Conservation (phyloP, 2,329 filamentous ascomycete species). For the Trichoderma citrinoviride region DNA sequence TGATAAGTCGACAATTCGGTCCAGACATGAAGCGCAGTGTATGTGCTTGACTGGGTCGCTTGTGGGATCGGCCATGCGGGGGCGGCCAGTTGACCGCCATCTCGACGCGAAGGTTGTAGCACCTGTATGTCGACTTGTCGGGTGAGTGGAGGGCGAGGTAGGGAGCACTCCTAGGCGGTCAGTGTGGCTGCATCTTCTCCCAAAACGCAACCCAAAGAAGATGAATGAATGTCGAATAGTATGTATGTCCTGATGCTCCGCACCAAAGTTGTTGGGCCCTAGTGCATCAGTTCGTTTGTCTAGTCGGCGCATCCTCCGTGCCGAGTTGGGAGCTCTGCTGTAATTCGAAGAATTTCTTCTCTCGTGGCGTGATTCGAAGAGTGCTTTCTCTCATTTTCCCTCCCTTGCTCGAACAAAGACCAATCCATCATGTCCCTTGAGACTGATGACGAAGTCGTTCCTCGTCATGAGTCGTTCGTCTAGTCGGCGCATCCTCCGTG, state of each 20-base stretch:
- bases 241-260: conserved; percentile 4
- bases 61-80: conserved; percentile 12
- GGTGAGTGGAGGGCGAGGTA: conserved; percentile 5
- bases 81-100: conserved; percentile 17
- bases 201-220: not conserved
- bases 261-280: conserved; percentile 27
- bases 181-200: conserved; percentile 10
- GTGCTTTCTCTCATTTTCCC: not conserved
- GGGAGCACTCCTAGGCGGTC: conserved; percentile 16
- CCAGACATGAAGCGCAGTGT: not conserved
- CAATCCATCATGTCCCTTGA: conserved; percentile 15
- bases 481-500: not conserved
- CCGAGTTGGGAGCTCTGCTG: not conserved
- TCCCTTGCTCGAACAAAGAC: not conserved
- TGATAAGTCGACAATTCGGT: conserved; percentile 6
- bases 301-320: not conserved
- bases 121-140: not conserved
- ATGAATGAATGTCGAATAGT: not conserved
- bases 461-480: no score
- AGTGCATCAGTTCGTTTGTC: conserved; percentile 26
- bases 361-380: no score
- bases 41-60: conserved; percentile 14
- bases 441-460: no score
- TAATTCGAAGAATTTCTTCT: not conserved
- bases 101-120: not conserved